A percentile compares a stretch with the other conserved stretches of the same genome.
Evolutionary conservation across 768 basidiomycete genomes (phyloP).

Genomic region (Leccinum truebloodii): DNA sequence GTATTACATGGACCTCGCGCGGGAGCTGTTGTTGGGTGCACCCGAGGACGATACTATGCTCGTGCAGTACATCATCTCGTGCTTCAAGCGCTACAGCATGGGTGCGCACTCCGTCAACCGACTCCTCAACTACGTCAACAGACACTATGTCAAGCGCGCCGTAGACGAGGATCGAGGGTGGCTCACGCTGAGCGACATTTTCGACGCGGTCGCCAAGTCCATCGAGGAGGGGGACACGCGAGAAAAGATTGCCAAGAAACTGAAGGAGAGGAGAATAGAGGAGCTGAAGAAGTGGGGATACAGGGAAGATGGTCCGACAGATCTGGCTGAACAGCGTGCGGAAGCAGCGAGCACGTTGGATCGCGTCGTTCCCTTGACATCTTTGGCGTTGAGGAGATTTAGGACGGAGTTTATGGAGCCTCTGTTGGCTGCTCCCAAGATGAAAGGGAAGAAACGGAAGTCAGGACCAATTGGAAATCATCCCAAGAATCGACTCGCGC

Average conservation of each 20-base stretch:
- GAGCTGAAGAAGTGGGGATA: constrained; percentile 78
- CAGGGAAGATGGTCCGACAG: constrained; percentile 48
- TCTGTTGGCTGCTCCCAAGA: constrained; percentile 64
- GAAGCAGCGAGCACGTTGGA: constrained; percentile 72
- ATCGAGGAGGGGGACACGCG: constrained; percentile 54
- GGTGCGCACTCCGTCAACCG: constrained; percentile 70
- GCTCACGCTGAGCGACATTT: constrained; percentile 65
- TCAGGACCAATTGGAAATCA: constrained; percentile 37
- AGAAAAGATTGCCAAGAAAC: constrained; percentile 55
- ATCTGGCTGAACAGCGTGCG: constrained; percentile 66
- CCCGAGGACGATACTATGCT: constrained; percentile 68
- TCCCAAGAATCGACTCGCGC: constrained; percentile 68
- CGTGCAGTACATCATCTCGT: constrained; percentile 68
- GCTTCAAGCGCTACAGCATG: constrained; percentile 68
- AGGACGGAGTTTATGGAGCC: constrained; percentile 73
- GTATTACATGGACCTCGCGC: constrained; percentile 62
- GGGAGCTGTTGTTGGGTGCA: constrained; percentile 60
- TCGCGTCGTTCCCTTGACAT: constrained; percentile 61
- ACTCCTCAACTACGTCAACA: constrained; percentile 70
- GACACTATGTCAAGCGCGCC: constrained; percentile 74
- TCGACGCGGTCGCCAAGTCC: constrained; percentile 59
- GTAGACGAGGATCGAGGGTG: constrained; percentile 80
- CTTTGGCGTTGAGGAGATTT: constrained; percentile 71
- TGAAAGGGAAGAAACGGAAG: constrained; percentile 50
- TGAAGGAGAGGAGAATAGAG: constrained; percentile 53